Base-by-base conservation (phyloP, 345 rosid genomes). In the Dipteronia sinensis region DNA sequence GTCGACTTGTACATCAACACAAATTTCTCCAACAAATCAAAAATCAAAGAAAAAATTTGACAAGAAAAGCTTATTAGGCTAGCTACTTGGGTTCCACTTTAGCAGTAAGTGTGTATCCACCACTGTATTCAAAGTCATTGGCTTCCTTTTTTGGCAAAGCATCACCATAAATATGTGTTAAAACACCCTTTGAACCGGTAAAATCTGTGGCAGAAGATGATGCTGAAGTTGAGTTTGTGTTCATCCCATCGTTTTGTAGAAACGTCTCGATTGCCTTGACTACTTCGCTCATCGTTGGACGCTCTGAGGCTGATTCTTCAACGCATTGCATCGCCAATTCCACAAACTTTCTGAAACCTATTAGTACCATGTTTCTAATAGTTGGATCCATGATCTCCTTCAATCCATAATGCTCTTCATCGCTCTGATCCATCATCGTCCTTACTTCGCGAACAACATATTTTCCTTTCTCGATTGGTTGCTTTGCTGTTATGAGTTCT, bases 381-480 rank as follows among this genome's bases (percentile, higher is more conserved):
- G 80, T 58, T 19, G 90, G 87, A 77, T 96, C 99, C 79, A 92
- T 87, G 74, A 83, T 84, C 29, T 94, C 95, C 81, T 67, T 87
- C 81, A 96, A 66, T 0, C 98, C 99, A 65, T 76, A 91, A 74
- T 80, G 79, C 27, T 90, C 89, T 0, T 90, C 91, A 2, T 96
- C 98, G 12, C 27, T 81, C 55, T 71, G 86, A 53, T 91, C 83
- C 93, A 89, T 81, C 10, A 75, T 76, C 61, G 61, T 83, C 65
- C 92, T 78, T 67, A 88, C 92, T 79, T 96, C 95, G 7, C 99
- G 88, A 47, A 96, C 99, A 15, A 96, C 81, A 79, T 96, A 96
- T 83, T 89, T 96, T 0, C 97, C 97, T 83, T 87, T 96, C 85
- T 92, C 93, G 4, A 94, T 96, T 0, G 99, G 98, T 44, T 92